Conservation (phyloP, 176 grass and related monocot species). For the Zizania latifolia region DNA sequence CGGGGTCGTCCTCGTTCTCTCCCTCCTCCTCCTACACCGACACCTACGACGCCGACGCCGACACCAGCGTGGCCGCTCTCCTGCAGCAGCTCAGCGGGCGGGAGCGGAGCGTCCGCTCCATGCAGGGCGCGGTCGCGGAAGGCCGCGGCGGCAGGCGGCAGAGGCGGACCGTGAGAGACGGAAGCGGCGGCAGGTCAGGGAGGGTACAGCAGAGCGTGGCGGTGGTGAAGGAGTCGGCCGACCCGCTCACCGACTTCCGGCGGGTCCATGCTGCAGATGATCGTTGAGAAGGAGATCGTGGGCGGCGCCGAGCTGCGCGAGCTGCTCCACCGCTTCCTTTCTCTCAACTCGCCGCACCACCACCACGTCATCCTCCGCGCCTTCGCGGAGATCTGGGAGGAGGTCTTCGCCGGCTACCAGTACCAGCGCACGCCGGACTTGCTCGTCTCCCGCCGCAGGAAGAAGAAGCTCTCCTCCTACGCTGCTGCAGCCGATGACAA, state of each 20-base stretch:
- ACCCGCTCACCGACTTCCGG: conserved; percentile 59
- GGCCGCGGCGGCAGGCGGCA: conserved; percentile 18
- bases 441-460: background rate
- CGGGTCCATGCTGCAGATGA: conserved; percentile 82
- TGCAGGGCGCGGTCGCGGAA: background rate
- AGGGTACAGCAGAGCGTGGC: conserved; percentile 62
- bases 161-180: conserved; percentile 38
- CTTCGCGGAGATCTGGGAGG: conserved; percentile 80
- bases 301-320: conserved; percentile 38
- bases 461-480: background rate
- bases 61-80: conserved; percentile 41
- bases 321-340: conserved; percentile 58
- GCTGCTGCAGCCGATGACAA: no score
- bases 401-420: conserved; percentile 58
- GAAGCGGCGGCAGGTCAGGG: conserved; percentile 6
- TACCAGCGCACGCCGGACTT: conserved; percentile 38
- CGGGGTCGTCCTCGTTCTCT: conserved; percentile 26
- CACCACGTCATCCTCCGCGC: conserved; percentile 58
- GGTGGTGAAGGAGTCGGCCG: conserved; percentile 66
- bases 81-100: conserved; percentile 57
- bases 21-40: conserved; percentile 1
- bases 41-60: conserved; percentile 3
- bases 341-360: conserved; percentile 55
- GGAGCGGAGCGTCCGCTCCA: conserved; percentile 38
- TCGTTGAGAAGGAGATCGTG: conserved; percentile 76